Conservation (phyloP, 1,284 basidiomycete species). For the Melampsora americana region DNA sequence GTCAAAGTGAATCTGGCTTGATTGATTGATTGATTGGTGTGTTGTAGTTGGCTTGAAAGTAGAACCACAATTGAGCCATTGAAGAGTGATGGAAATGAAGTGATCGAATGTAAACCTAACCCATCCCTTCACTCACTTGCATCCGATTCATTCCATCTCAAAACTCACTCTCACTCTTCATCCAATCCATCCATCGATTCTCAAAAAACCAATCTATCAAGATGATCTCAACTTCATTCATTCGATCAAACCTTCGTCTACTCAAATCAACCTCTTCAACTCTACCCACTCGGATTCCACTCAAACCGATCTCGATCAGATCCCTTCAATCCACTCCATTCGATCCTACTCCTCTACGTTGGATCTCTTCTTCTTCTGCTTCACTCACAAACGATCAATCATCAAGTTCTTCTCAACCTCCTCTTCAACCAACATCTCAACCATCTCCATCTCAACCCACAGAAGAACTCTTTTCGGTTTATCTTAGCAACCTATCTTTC, state of each 20-base stretch:
- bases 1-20: too few relatives aligned
- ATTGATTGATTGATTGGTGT: too few relatives aligned
- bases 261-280: neutral
- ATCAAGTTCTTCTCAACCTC: neutral
- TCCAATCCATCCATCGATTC: too few relatives aligned
- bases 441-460: neutral
- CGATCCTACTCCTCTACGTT: slow-evolving; percentile 3
- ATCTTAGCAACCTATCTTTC: slow-evolving; percentile 42
- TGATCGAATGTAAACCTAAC: too few relatives aligned
- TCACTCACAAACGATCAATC: slow-evolving; percentile 1
- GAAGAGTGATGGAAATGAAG: too few relatives aligned
- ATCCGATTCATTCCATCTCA: too few relatives aligned
- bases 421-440: neutral
- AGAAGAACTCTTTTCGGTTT: slow-evolving; percentile 22
- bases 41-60: too few relatives aligned
- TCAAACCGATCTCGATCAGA: neutral
- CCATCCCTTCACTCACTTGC: too few relatives aligned
- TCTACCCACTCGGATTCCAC: neutral
- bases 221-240: neutral
- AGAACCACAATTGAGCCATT: too few relatives aligned
- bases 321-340: neutral
- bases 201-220: too few relatives aligned
- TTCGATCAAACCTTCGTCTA: neutral
- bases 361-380: slow-evolving; percentile 6
- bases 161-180: too few relatives aligned